These are phyloP conservation scores for Cornus controversa DNA, from an alignment of 148 eudicot species.

Conservation along the genomic window DNA sequence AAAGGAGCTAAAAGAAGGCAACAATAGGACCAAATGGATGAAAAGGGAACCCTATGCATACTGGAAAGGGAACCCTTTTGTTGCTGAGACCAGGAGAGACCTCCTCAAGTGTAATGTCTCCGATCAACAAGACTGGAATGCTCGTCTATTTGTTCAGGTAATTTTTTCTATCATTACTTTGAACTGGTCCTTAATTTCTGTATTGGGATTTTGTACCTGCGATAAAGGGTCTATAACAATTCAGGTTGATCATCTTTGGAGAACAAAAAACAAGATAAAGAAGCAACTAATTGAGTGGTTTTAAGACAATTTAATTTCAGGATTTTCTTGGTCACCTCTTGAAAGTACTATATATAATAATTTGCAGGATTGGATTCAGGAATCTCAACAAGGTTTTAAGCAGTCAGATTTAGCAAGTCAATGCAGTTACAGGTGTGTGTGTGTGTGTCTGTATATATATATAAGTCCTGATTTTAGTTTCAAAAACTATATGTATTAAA, in stretches of 20 bases:
- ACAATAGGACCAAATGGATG: conserved; percentile 46
- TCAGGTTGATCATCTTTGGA: too few species aligned
- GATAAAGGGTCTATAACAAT: too few species aligned
- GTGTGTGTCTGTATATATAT: too few species aligned
- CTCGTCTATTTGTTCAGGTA: conserved; percentile 32
- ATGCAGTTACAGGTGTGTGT: conserved; percentile 48
- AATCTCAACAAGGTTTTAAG: conserved; percentile 42
- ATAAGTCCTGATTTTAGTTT: neutral
- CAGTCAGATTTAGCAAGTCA: conserved; percentile 50
- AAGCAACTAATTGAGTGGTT: too few species aligned
- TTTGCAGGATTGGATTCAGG: conserved; percentile 51
- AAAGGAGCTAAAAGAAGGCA: conserved; percentile 60
- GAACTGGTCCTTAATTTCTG: neutral
- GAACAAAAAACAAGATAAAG: too few species aligned
- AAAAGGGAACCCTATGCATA: conserved; percentile 59
- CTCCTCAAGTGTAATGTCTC: conserved; percentile 30
- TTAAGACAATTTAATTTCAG: too few species aligned
- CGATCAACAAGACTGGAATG: conserved; percentile 23
- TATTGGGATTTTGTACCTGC: too few species aligned
- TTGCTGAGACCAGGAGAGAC: conserved; percentile 22
- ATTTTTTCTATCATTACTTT: neutral
- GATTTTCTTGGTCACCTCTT: neutral
- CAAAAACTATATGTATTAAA: neutral
- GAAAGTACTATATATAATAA: neutral
- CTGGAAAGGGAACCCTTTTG: conserved; percentile 61